Evolutionary conservation across 805 yeast species (phyloP), one percentile per base, ranked within the genome.

Genomic region (Kuraishia ogatae): DNA sequence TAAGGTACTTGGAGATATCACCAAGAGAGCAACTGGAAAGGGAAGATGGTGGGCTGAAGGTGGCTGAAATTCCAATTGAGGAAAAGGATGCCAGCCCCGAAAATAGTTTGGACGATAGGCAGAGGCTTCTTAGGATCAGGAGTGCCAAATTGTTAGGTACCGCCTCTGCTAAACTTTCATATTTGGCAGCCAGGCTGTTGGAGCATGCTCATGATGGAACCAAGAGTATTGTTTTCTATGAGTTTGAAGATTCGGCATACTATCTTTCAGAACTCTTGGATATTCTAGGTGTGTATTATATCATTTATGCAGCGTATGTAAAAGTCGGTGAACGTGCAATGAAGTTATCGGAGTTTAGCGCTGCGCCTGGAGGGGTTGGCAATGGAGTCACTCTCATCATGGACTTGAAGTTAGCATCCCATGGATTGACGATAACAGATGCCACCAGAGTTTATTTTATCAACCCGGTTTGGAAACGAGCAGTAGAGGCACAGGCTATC

Each of bases 401-500:
- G 90, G 90, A 85, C 63, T 66, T 85, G 52, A 77, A 79, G 58
- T 63, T 85, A 53, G 87, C 91, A 0, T 74, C 91, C 0, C 89
- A 84, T 68, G 91, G 91, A 0, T 65, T 85, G 49, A 84, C 87
- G 0, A 83, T 85, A 7, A 79, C 82, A 20, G 75, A 84, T 0
- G 91, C 91, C 2, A 83, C 89, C 0, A 72, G 82, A 54, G 87
- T 85, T 1, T 85, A 83, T 62, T 84, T 85, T 63, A 71, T 85
- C n/a, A 83, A 78, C 59, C 90, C 90, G 1, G 84, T 85, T 1
- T 85, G 90, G 91, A 80, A 77, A 58, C 74, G 82, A 55, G 77
- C 87, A 0, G 72, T 81, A 20, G 91, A 85, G 63, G 90, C 90
- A 0, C 91, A 85, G 61, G 90, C 90, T 0, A 83, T 85, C 51